phyloP scores from a whole-genome alignment of 2,329 filamentous ascomycete genomes.

The Pyrenophora tritici-repentis region DNA sequence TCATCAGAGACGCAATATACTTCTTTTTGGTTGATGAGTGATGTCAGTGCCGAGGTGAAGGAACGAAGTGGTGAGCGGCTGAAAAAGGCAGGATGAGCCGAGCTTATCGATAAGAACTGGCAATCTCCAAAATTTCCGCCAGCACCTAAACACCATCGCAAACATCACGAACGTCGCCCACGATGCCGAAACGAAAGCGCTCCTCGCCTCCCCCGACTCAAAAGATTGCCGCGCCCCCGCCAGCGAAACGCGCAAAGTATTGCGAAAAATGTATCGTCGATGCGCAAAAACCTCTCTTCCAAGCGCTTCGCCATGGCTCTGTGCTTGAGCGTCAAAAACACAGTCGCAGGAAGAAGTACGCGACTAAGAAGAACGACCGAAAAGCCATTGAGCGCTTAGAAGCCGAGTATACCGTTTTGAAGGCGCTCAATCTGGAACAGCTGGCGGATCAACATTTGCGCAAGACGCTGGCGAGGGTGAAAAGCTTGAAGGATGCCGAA shows the following conservation, averaged over 20 bases:
- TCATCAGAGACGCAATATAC: no score
- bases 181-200: slow-evolving; percentile 46
- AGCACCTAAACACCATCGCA: slow-evolving; percentile 2
- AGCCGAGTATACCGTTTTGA: slow-evolving; percentile 63
- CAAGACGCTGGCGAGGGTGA: slow-evolving; percentile 62
- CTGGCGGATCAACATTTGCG: slow-evolving; percentile 60
- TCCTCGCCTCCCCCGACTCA: slow-evolving; percentile 17
- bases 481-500: slow-evolving; percentile 59
- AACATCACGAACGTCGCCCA: slow-evolving; percentile 1
- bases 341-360: slow-evolving; percentile 64
- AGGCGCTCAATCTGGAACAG: slow-evolving; percentile 58
- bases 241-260: slow-evolving; percentile 27
- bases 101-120: slow-evolving; percentile 17
- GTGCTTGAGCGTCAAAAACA: slow-evolving; percentile 79
- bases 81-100: background rate
- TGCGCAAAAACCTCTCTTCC: slow-evolving; percentile 62
- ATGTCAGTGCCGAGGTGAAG: no score
- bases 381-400: slow-evolving; percentile 63
- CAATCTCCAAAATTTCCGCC: slow-evolving; percentile 17
- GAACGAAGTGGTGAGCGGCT: background rate
- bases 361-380: slow-evolving; percentile 52
- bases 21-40: no score
- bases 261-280: slow-evolving; percentile 54
- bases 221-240: slow-evolving; percentile 5
- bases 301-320: slow-evolving; percentile 72